These are phyloP conservation scores for Daldinia concentrica DNA, from an alignment of 495 filamentous ascomycete genomes.

Conservation along the genomic window DNA sequence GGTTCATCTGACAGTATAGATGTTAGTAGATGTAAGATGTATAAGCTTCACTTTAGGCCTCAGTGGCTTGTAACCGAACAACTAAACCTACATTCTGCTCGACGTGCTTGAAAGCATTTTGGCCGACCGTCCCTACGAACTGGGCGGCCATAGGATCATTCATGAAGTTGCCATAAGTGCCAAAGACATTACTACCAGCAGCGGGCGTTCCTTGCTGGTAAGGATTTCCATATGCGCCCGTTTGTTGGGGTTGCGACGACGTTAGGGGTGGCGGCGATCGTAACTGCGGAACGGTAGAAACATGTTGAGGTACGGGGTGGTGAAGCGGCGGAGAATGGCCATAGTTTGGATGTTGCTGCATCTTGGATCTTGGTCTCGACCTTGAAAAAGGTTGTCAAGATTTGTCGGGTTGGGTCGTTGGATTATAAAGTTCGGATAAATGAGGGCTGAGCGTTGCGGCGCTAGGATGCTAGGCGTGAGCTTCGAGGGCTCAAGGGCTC, in stretches of 20 bases:
- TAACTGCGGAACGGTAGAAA: conserved; percentile 98
- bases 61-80: conserved; percentile 17
- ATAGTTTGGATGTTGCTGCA: conserved; percentile 86
- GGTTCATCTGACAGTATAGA: conserved; percentile 73
- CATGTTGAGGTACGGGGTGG: conserved; percentile 97
- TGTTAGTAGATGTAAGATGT: conserved; percentile 1
- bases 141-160: conserved; percentile 91
- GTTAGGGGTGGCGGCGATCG: conserved; percentile 90
- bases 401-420: not conserved
- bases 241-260: conserved; percentile 73
- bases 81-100: conserved; percentile 80
- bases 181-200: conserved; percentile 65
- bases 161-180: conserved; percentile 86
- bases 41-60: conserved; percentile 5
- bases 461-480: not conserved
- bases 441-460: not conserved
- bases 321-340: conserved; percentile 95
- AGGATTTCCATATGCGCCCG: conserved; percentile 78
- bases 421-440: not conserved
- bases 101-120: conserved; percentile 85
- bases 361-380: conserved; percentile 49
- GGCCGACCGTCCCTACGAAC: conserved; percentile 93
- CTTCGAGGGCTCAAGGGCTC: conserved; percentile 2
- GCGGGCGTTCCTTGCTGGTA: conserved; percentile 68
- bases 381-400: not conserved